Evolutionary conservation across 768 basidiomycete species (phyloP), one percentile per base, ranked within the genome.

Genomic region (Daedaleopsis nitida): DNA sequence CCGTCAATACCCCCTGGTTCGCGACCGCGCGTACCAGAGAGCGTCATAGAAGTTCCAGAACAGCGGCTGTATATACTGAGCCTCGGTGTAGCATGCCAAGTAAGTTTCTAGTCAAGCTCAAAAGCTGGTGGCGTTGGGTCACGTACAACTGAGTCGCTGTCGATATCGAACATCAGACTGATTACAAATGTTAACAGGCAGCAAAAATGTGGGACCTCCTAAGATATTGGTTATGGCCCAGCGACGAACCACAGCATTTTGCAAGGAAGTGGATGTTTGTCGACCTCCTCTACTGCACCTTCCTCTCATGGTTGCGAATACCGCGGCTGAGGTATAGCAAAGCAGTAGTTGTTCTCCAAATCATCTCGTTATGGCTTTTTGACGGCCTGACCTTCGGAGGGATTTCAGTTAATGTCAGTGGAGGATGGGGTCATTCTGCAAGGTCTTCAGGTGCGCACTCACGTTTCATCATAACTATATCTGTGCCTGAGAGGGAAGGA

Each of bases 51-150:
- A 69, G 78, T 86, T 5, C 90, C 91, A 21, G 87, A 91, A 16
- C 91, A 94, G 71, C 81, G 94, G 52, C 81, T 91, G 7, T 92
- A 95, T 68, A 82, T 83, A 64, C 78, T 92, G 47, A 89, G 92
- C 62, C 74, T 94, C 24, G 90, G 88, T 9, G 81, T 87, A 43
- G 78, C 94, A 2, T 79, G 91, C 37, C 93, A 95, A 81, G 93
- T 90, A 64, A 57, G 81, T 66, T 55, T 52, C n/a, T 34, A 34
- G 16, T 35, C 43, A 19, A 32, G 21, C 23, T 16, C 16, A 23
- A 19, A 16, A 2, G 12, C 23, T 53, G 38, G 52, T 14, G 37
- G 34, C 38, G 13, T 23, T 34, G 35, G 17, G 7, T 21, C 37
- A 23, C 45, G 14, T 14, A 43, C n/a, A 12, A 43, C 42, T 43